A percentile compares a stretch with the other conserved stretches of the same genome.
Conservation (phyloP, 176 grass and related monocot species). For the Eragrostis nindensis region DNA sequence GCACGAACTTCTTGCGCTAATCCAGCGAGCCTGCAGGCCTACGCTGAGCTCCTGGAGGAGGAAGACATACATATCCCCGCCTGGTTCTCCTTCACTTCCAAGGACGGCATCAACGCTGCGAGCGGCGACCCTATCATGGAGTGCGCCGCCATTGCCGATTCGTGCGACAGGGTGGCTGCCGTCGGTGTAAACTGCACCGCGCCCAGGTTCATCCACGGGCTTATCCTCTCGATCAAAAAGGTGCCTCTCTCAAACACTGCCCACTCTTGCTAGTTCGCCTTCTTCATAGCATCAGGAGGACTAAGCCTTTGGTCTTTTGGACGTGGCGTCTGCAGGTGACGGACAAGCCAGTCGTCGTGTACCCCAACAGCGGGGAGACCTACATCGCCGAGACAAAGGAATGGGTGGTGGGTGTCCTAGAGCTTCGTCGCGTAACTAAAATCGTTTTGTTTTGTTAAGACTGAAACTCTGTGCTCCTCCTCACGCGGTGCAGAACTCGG, state of each 20-base stretch:
- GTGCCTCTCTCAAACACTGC: not conserved
- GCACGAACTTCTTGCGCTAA: not conserved
- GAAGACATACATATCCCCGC: constrained; percentile 33
- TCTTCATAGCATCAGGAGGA: not conserved
- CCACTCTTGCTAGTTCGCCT: not conserved
- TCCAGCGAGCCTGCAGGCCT: constrained; percentile 6
- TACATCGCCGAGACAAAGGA: constrained; percentile 47
- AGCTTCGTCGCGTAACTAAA: not conserved
- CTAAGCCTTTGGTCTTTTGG: not conserved
- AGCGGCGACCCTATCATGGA: constrained; percentile 41
- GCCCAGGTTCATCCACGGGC: constrained; percentile 33
- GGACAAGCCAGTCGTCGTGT: constrained; percentile 37
- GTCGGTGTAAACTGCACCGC: constrained; percentile 37
- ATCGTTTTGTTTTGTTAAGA: not conserved
- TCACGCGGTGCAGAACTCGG: constrained; percentile 1
- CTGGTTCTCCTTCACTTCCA: constrained; percentile 47
- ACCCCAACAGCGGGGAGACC: constrained; percentile 44
- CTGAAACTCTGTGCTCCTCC: not conserved
- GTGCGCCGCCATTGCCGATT: constrained; percentile 28
- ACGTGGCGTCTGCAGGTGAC: constrained; percentile 18
- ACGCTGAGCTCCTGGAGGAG: constrained; percentile 47
- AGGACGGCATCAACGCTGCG: constrained; percentile 25
- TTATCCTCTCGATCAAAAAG: constrained; percentile 20
- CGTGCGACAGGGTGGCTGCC: constrained; percentile 35
- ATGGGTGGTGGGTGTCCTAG: constrained; percentile 24